Evolutionary conservation across 768 basidiomycete genomes (phyloP).

Genomic region (Trametes sanguinea): DNA sequence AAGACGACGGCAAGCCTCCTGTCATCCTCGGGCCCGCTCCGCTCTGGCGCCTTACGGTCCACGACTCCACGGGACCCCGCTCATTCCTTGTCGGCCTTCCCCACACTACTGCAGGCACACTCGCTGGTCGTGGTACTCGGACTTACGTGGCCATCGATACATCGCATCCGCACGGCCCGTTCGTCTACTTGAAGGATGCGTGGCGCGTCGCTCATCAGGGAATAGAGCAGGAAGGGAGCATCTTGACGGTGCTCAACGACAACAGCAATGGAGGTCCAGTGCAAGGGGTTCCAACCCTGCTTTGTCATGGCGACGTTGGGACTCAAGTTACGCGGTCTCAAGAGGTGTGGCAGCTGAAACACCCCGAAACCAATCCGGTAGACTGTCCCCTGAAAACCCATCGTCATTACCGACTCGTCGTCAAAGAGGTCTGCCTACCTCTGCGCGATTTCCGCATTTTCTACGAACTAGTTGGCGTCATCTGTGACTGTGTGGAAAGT

Average conservation of each 20-base stretch:
- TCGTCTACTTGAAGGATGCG: constrained; percentile 22
- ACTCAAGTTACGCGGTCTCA: neutral
- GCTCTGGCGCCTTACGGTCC: neutral
- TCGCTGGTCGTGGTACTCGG: constrained; percentile 14
- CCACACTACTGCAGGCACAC: neutral
- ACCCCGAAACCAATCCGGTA: neutral
- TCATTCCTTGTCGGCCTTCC: constrained; percentile 18
- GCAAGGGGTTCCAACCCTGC: neutral
- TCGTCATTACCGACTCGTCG: constrained; percentile 19
- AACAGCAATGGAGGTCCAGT: neutral
- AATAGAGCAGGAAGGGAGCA: neutral
- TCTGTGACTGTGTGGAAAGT: neutral
- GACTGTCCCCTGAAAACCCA: constrained; percentile 4
- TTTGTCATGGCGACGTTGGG: neutral
- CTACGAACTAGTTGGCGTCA: neutral
- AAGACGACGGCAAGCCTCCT: too few species aligned
- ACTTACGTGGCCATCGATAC: constrained; percentile 20
- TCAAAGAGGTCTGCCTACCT: constrained; percentile 13
- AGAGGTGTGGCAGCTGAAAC: neutral
- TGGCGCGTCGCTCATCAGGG: constrained; percentile 7
- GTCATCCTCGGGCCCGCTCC: neutral
- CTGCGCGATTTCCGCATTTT: neutral
- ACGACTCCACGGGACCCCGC: neutral
- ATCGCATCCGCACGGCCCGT: neutral
- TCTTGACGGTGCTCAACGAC: neutral